These are phyloP conservation scores for Tetrapyrgos nigripes DNA, from an alignment of 1,284 basidiomycete genomes.

Conservation along the genomic window DNA sequence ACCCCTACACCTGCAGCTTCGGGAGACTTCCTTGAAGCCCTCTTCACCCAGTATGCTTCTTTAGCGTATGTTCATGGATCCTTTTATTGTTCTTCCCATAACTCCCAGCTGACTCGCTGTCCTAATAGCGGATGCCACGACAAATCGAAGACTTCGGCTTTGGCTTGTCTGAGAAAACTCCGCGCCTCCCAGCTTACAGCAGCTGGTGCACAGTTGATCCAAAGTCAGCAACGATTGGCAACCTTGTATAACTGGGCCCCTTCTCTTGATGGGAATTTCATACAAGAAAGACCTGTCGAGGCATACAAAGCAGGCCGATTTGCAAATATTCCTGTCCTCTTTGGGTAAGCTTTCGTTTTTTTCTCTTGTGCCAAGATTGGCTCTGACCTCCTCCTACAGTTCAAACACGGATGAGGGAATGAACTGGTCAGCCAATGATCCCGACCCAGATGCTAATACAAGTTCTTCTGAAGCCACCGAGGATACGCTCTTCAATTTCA, in stretches of 20 bases:
- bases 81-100: too few relatives aligned
- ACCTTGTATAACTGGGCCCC: constrained; percentile 19
- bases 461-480: constrained; percentile 13
- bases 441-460: constrained; percentile 18
- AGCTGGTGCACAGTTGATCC: constrained; percentile 10
- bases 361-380: not conserved
- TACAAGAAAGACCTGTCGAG: constrained; percentile 16
- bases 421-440: constrained; percentile 16
- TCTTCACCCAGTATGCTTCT: constrained; percentile 13
- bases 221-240: not conserved
- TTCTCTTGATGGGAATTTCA: constrained; percentile 14
- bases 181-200: constrained; percentile 1
- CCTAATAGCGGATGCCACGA: constrained; percentile 7
- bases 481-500: constrained; percentile 18
- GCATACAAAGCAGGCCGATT: constrained; percentile 15
- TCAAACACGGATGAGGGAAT: constrained; percentile 22
- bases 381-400: not conserved
- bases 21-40: constrained; percentile 12
- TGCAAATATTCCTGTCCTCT: constrained; percentile 14
- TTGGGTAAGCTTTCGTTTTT: constrained; percentile 9
- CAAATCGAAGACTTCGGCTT: not conserved
- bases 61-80: constrained; percentile 18
- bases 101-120: not conserved
- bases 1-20: constrained; percentile 14
- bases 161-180: constrained; percentile 10